phyloP scores from a whole-genome alignment of 768 basidiomycete species.

The Phylloporus sp. region DNA sequence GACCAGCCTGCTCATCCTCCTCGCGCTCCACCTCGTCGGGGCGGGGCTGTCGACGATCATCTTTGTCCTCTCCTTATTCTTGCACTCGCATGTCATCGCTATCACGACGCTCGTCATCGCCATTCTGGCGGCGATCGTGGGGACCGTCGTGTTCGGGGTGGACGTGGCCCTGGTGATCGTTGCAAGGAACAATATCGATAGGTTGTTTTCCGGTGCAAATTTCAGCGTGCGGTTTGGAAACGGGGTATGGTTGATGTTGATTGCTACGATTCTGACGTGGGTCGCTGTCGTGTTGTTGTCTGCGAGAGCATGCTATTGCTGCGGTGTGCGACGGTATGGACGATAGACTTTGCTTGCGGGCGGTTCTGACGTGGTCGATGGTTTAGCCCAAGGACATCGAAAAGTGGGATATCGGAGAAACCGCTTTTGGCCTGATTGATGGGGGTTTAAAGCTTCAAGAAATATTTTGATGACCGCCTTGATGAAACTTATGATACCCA shows the following conservation, averaged over 20 bases:
- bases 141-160: slow-evolving; percentile 50
- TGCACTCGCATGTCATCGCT: slow-evolving; percentile 49
- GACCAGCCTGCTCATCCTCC: slow-evolving; percentile 45
- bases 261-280: slow-evolving; percentile 53
- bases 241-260: slow-evolving; percentile 68
- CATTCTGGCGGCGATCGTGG: slow-evolving; percentile 52
- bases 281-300: slow-evolving; percentile 55
- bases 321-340: slow-evolving; percentile 48
- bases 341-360: background rate
- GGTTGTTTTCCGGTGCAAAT: slow-evolving; percentile 32
- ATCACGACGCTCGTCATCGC: slow-evolving; percentile 56
- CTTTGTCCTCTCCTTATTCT: slow-evolving; percentile 51
- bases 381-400: slow-evolving; percentile 4
- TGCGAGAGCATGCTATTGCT: slow-evolving; percentile 61
- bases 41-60: slow-evolving; percentile 55
- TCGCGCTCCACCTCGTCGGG: slow-evolving; percentile 65
- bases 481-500: slow-evolving; percentile 2
- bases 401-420: slow-evolving; percentile 1
- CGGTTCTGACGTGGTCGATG: slow-evolving; percentile 5
- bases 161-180: slow-evolving; percentile 60
- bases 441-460: too few species aligned
- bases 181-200: slow-evolving; percentile 41
- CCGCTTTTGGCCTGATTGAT: background rate
- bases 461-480: background rate
- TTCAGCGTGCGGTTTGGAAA: slow-evolving; percentile 58